These are phyloP conservation scores for Boletus sp. DNA, from an alignment of 768 basidiomycete species.

Conservation along the genomic window DNA sequence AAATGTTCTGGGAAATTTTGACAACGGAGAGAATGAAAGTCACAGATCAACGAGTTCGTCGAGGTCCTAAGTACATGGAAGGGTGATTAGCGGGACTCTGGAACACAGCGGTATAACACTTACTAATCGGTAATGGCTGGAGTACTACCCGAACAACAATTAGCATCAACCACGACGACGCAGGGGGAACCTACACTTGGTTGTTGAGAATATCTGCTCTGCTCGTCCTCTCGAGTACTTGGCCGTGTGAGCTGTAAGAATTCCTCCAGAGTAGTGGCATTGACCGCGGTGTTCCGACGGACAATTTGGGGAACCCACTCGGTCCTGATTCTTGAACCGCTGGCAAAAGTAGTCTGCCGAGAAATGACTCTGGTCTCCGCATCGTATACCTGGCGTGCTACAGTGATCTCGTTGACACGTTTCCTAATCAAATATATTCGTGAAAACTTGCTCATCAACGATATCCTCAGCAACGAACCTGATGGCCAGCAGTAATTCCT, in stretches of 20 bases:
- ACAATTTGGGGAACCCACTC: neutral
- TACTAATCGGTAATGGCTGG: slow-evolving; percentile 26
- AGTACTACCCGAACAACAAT: slow-evolving; percentile 11
- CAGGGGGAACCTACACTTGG: slow-evolving; percentile 14
- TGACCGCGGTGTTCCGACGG: slow-evolving; percentile 16
- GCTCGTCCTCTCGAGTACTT: neutral
- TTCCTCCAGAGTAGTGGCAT: slow-evolving; percentile 5
- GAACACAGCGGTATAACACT: neutral
- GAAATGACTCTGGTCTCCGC: slow-evolving; percentile 1
- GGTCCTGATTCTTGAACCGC: neutral
- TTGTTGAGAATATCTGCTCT: slow-evolving; percentile 13
- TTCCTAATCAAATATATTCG: slow-evolving; percentile 5
- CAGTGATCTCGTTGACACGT: slow-evolving; percentile 17
- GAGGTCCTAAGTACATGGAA: slow-evolving; percentile 17
- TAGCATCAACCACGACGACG: neutral
- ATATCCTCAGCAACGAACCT: slow-evolving; percentile 17
- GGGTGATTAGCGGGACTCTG: neutral
- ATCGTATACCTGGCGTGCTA: slow-evolving; percentile 13
- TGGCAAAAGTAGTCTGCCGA: slow-evolving; percentile 14
- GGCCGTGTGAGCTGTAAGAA: neutral
- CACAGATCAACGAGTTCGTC: slow-evolving; percentile 24
- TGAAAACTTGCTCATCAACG: neutral
- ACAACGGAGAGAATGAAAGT: neutral
- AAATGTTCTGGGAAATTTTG: neutral
- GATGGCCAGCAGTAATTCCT: slow-evolving; percentile 18